Evolutionary conservation across 1,139 yeast species (phyloP).

Genomic region (Diutina scorzettiae): DNA sequence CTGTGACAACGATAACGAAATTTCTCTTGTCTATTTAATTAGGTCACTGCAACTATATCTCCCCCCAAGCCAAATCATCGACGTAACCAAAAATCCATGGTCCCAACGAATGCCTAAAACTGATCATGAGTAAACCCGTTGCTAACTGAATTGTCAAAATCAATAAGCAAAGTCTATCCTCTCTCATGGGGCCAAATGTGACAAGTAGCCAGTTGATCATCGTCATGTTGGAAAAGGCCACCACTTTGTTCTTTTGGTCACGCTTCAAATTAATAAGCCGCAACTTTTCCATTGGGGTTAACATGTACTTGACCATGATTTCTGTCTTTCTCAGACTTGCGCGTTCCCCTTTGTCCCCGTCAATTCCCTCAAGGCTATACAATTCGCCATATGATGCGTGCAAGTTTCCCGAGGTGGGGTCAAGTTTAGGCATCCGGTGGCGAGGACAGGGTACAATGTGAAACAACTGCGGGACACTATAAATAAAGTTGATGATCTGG

Average conservation of each 20-base stretch:
- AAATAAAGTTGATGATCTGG: conserved; percentile 78
- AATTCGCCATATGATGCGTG: not conserved
- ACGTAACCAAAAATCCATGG: conserved; percentile 77
- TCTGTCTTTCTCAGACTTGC: not conserved
- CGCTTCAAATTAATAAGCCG: conserved; percentile 36
- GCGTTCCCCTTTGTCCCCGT: not conserved
- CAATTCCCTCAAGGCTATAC: not conserved
- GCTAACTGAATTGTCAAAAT: conserved; percentile 51
- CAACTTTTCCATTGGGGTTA: conserved; percentile 8
- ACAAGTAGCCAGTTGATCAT: conserved; percentile 73
- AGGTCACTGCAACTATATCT: conserved; percentile 11
- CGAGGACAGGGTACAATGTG: conserved; percentile 87
- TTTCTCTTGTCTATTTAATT: too few relatives aligned
- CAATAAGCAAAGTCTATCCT: conserved; percentile 54
- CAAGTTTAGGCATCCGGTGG: conserved; percentile 65
- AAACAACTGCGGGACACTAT: conserved; percentile 84
- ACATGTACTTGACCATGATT: conserved; percentile 10
- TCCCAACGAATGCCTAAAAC: conserved; percentile 74
- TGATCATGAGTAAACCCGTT: conserved; percentile 55
- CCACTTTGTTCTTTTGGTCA: conserved; percentile 21
- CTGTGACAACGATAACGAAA: too few relatives aligned
- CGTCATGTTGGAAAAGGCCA: conserved; percentile 70
- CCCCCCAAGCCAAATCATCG: conserved; percentile 58
- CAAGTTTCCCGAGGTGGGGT: not conserved
- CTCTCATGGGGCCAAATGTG: conserved; percentile 83